Percentiles rank a stretch among this genome's conserved stretches.
These are phyloP conservation scores for Colletotrichum paranaense DNA, from an alignment of 2,329 filamentous ascomycete species.

Conservation along the genomic window DNA sequence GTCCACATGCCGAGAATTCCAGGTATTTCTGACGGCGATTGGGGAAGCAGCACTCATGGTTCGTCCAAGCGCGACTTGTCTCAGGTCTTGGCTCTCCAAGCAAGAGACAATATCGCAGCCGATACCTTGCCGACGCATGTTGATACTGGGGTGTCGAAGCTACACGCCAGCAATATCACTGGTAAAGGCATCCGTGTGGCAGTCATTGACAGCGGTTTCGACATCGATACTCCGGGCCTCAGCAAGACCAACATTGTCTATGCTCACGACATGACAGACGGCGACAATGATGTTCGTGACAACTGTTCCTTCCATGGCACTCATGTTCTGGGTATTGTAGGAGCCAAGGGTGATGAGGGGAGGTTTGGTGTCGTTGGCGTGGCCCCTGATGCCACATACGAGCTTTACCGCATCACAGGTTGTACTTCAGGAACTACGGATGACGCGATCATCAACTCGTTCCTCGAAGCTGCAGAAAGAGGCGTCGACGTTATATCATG, in stretches of 20 bases:
- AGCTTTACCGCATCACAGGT: constrained; percentile 38
- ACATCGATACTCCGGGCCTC: not conserved
- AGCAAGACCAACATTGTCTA: constrained; percentile 10
- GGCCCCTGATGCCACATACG: constrained; percentile 39
- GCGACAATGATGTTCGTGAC: constrained; percentile 18
- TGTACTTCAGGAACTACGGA: constrained; percentile 29
- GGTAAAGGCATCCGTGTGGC: constrained; percentile 17
- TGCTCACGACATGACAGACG: constrained; percentile 10
- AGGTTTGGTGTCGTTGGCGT: constrained; percentile 40
- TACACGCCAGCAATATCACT: constrained; percentile 14
- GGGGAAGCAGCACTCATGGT: not conserved
- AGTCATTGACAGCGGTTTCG: constrained; percentile 20
- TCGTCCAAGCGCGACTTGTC: not conserved
- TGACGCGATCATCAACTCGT: constrained; percentile 12
- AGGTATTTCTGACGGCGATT: not conserved
- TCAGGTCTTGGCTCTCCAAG: not conserved
- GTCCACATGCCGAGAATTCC: not conserved
- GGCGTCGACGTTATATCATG: constrained; percentile 14
- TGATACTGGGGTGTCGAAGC: constrained; percentile 36
- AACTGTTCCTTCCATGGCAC: constrained; percentile 15
- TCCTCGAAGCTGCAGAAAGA: constrained; percentile 16
- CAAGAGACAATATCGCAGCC: not conserved
- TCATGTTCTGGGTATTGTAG: constrained; percentile 15
- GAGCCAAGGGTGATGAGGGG: constrained; percentile 11
- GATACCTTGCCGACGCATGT: constrained; percentile 39